These are phyloP conservation scores for Acanthamoeba royreba DNA, from an alignment of 208 protist genomes.

Conservation along the genomic window DNA sequence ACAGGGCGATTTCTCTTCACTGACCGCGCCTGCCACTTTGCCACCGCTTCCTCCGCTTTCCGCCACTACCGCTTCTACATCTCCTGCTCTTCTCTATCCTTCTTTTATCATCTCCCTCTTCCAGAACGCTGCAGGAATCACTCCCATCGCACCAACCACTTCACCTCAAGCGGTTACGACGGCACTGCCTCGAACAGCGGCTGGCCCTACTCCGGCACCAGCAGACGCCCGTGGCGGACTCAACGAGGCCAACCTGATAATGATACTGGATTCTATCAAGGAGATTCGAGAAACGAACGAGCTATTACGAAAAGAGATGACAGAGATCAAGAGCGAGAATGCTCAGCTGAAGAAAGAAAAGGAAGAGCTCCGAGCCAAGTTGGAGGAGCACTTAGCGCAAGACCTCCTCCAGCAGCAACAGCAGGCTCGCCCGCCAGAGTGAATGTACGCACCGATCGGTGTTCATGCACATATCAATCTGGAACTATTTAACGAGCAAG, in stretches of 20 bases:
- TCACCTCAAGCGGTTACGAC: neutral
- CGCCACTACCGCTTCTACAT: neutral
- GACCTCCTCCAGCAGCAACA: too few relatives aligned
- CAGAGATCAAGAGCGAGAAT: neutral
- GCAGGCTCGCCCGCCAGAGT: too few relatives aligned
- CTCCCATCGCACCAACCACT: neutral
- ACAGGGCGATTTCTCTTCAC: neutral
- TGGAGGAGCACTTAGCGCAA: neutral
- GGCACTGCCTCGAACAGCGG: neutral
- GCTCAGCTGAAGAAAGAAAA: neutral
- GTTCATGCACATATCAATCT: too few relatives aligned
- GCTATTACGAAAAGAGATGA: neutral
- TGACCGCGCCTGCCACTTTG: neutral
- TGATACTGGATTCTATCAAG: neutral
- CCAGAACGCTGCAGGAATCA: neutral
- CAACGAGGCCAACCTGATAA: neutral
- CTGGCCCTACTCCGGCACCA: neutral
- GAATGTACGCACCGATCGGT: too few relatives aligned
- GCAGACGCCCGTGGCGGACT: neutral
- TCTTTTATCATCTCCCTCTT: conserved; percentile 22
- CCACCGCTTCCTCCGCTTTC: neutral
- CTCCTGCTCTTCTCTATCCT: conserved; percentile 8
- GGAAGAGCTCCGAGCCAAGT: neutral
- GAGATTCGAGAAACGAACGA: conserved; percentile 36
- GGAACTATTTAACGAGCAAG: too few relatives aligned